phyloP scores from a whole-genome alignment of 129 eudicot genomes.

The Pittosporum tobira region DNA sequence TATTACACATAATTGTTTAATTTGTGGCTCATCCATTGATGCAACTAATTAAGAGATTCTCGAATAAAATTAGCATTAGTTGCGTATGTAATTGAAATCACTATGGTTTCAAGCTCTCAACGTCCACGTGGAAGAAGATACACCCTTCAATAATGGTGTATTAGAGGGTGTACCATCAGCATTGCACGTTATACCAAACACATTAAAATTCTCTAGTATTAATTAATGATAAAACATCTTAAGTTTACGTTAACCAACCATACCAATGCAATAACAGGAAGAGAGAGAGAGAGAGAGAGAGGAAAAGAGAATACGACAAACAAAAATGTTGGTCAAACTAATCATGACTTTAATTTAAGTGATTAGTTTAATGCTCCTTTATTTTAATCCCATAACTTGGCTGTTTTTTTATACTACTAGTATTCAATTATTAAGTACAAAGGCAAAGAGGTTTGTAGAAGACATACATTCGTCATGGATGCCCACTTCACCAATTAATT shows the following conservation, averaged over 20 bases:
- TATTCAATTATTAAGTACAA: neutral
- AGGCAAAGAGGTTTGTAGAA: conserved; percentile 8
- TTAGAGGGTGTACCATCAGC: too few relatives aligned
- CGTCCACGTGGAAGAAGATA: too few relatives aligned
- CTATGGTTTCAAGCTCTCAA: too few relatives aligned
- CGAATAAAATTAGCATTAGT: too few relatives aligned
- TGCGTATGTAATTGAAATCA: too few relatives aligned
- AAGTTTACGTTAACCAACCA: neutral
- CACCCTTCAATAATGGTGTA: too few relatives aligned
- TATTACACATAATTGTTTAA: too few relatives aligned
- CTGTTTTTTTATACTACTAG: neutral
- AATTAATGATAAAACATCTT: neutral
- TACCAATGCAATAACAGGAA: neutral
- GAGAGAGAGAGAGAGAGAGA: too few relatives aligned
- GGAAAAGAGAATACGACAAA: neutral
- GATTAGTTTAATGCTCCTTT: conserved; percentile 11
- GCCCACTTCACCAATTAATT: conserved; percentile 8
- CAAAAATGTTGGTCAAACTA: conserved; percentile 19
- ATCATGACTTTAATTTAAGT: conserved; percentile 15
- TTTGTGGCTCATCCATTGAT: too few relatives aligned
- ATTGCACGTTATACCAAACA: too few relatives aligned
- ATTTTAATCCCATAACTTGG: neutral
- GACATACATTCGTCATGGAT: conserved; percentile 18
- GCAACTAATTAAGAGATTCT: too few relatives aligned
- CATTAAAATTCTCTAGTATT: too few relatives aligned